Evolutionary conservation across 768 basidiomycete genomes (phyloP).

Genomic region (Pisolithus albus): DNA sequence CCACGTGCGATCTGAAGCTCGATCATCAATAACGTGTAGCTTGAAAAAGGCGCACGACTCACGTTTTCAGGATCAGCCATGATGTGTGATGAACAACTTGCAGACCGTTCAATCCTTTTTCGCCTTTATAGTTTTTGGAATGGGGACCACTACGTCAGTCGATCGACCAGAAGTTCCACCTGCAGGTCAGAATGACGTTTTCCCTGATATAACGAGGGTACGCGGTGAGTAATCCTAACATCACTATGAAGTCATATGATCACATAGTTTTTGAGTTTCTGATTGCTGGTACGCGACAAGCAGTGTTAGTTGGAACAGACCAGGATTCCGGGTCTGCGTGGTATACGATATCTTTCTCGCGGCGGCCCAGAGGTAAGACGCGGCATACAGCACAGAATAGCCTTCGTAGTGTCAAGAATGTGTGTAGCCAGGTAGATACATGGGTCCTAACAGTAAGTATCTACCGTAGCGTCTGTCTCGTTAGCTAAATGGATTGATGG

Average conservation of each 20-base stretch:
- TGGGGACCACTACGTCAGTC: conserved; percentile 5
- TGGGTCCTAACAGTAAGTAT: no score
- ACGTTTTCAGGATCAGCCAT: conserved; percentile 18
- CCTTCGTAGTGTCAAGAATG: no score
- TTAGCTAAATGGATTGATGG: no score
- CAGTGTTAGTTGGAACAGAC: no score
- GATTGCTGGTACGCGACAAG: background rate
- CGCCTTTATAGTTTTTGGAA: conserved; percentile 8
- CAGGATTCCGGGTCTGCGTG: no score
- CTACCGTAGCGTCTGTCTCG: no score
- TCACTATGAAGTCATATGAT: conserved; percentile 3
- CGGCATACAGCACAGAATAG: no score
- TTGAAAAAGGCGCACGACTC: background rate
- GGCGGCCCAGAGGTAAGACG: no score
- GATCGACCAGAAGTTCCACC: background rate
- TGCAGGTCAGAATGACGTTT: background rate
- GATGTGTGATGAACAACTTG: background rate
- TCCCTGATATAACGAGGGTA: background rate
- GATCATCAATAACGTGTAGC: background rate
- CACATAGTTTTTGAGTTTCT: background rate
- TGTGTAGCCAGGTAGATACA: no score
- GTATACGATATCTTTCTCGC: no score
- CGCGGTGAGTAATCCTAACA: background rate
- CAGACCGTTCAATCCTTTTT: background rate
- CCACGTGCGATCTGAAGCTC: conserved; percentile 10